Evolutionary conservation across 805 yeast genomes (phyloP).

Genomic region (Yamadazyma philogaea): DNA sequence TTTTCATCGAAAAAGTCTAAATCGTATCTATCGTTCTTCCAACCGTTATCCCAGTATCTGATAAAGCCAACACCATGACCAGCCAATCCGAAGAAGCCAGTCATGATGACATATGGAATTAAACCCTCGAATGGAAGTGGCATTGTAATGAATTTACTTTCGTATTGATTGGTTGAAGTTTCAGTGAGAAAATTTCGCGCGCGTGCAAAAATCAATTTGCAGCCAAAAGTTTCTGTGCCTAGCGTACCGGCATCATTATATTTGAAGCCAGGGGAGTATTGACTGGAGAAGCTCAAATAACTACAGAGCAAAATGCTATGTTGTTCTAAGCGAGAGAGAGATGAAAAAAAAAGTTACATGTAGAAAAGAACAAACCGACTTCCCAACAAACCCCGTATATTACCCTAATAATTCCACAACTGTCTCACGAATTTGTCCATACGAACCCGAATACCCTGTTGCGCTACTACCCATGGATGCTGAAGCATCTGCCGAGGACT

Average conservation of each 20-base stretch:
- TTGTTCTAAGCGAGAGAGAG: no score
- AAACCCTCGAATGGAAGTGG: slow-evolving; percentile 49
- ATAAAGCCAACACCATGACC: slow-evolving; percentile 45
- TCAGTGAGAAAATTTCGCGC: slow-evolving; percentile 4
- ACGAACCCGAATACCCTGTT: slow-evolving; percentile 64
- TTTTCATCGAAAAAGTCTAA: slow-evolving; percentile 43
- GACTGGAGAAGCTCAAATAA: no score
- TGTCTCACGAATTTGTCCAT: slow-evolving; percentile 83
- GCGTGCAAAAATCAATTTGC: background rate
- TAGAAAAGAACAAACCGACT: no score
- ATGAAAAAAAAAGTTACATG: no score
- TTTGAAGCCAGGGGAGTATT: no score
- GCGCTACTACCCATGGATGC: slow-evolving; percentile 92
- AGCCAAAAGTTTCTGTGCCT: background rate
- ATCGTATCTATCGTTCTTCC: slow-evolving; percentile 45
- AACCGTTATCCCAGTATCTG: slow-evolving; percentile 49
- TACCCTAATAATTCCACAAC: slow-evolving; percentile 48
- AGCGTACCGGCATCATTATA: no score
- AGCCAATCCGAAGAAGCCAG: slow-evolving; percentile 43
- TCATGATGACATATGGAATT: slow-evolving; percentile 45
- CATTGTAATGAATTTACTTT: slow-evolving; percentile 21
- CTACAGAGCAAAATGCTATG: no score
- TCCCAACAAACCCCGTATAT: background rate
- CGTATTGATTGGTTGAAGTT: slow-evolving; percentile 14
- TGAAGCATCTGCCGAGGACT: slow-evolving; percentile 88